Evolutionary conservation across 1,139 yeast genomes (phyloP).

Genomic region (Diutina catenulata): DNA sequence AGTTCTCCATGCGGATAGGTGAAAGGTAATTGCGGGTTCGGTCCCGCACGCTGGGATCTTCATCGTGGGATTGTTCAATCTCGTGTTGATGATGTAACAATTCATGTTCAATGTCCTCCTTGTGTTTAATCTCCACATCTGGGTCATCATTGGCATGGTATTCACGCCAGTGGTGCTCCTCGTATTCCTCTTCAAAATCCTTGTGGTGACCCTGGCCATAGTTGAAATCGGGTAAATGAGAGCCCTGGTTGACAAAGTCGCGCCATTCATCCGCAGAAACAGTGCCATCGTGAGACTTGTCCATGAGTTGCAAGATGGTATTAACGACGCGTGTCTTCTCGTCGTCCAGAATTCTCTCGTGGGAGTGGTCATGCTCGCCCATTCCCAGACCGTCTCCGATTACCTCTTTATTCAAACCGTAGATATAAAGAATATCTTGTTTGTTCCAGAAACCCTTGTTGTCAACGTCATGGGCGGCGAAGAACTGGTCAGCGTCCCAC

Average conservation of each 20-base stretch:
- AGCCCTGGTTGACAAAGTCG: constrained; percentile 48
- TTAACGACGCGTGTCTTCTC: constrained; percentile 44
- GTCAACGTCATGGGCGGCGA: constrained; percentile 64
- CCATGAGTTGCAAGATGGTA: constrained; percentile 49
- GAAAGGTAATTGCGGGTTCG: constrained; percentile 19
- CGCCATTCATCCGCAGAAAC: constrained; percentile 65
- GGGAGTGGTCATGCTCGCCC: constrained; percentile 63
- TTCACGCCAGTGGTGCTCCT: constrained; percentile 88
- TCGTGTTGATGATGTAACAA: constrained; percentile 79
- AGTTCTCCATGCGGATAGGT: constrained; percentile 24
- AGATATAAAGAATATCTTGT: constrained; percentile 63
- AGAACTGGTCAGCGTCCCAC: constrained; percentile 70
- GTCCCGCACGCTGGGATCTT: constrained; percentile 31
- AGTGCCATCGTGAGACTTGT: constrained; percentile 52
- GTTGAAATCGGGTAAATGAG: constrained; percentile 82
- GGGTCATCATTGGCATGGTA: constrained; percentile 78
- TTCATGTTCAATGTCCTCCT: constrained; percentile 87
- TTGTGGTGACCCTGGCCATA: constrained; percentile 96
- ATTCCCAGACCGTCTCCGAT: constrained; percentile 88
- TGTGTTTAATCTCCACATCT: constrained; percentile 65
- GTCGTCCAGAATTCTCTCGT: constrained; percentile 39
- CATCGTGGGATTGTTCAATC: constrained; percentile 57
- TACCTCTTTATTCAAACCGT: constrained; percentile 65
- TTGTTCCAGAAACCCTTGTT: constrained; percentile 41
- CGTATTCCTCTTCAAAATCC: constrained; percentile 88